Evolutionary conservation across 495 filamentous ascomycete species (phyloP).

Genomic region (Podospora pseudoanserina): DNA sequence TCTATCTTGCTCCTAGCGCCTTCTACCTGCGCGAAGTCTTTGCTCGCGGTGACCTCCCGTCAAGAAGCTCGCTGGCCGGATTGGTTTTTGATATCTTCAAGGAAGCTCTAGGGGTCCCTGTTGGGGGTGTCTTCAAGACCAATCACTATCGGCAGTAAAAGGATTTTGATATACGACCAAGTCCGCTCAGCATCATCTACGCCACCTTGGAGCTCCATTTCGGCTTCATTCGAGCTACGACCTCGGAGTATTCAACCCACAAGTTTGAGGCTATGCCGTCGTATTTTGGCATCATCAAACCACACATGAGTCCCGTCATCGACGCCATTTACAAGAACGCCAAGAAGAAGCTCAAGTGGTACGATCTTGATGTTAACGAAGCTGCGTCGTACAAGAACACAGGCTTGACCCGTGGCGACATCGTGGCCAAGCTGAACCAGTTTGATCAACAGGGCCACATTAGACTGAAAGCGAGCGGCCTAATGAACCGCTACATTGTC

Average conservation of each 20-base stretch:
- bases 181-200: constrained; percentile 44
- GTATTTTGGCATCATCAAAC: constrained; percentile 24
- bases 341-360: constrained; percentile 26
- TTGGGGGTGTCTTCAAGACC: constrained; percentile 45
- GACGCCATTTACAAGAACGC: constrained; percentile 38
- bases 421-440: constrained; percentile 49
- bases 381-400: constrained; percentile 10
- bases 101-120: constrained; percentile 20
- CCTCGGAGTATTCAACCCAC: constrained; percentile 53
- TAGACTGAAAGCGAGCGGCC: constrained; percentile 44
- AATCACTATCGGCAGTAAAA: constrained; percentile 39
- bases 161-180: constrained; percentile 44
- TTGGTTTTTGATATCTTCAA: constrained; percentile 49
- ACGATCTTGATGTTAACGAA: constrained; percentile 45
- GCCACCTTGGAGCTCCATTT: constrained; percentile 55
- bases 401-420: constrained; percentile 35
- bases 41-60: constrained; percentile 54
- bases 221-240: constrained; percentile 50
- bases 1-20: constrained; percentile 52
- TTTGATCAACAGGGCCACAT: constrained; percentile 44
- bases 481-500: constrained; percentile 49
- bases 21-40: constrained; percentile 53
- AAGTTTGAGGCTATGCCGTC: constrained; percentile 36
- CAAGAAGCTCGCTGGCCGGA: constrained; percentile 39
- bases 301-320: constrained; percentile 33